A percentile compares a stretch with the other conserved stretches of the same genome.
These are phyloP conservation scores for Astragalus membranaceus DNA, from an alignment of 306 rosid species.

Conservation along the genomic window DNA sequence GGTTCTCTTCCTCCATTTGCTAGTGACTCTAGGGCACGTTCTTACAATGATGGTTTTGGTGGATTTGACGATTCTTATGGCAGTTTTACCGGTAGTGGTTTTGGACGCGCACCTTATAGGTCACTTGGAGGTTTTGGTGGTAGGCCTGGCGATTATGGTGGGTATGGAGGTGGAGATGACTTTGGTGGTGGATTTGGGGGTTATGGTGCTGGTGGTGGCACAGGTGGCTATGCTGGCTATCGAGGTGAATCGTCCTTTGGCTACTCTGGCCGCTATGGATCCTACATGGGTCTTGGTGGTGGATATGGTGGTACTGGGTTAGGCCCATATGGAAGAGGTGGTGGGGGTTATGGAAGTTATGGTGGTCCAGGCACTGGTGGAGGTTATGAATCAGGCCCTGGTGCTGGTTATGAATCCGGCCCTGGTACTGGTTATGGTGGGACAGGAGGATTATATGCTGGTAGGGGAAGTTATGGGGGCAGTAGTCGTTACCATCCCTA, in stretches of 20 bases:
- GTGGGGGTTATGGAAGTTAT: constrained; percentile 42
- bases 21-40: constrained; percentile 92
- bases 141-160: constrained; percentile 68
- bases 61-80: constrained; percentile 82
- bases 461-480: constrained; percentile 52
- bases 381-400: constrained; percentile 37
- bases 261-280: constrained; percentile 48
- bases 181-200: constrained; percentile 50
- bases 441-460: constrained; percentile 38
- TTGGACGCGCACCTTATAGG: constrained; percentile 83
- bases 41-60: constrained; percentile 77
- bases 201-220: constrained; percentile 32
- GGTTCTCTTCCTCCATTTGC: constrained; percentile 75
- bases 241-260: constrained; percentile 48
- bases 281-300: constrained; percentile 49
- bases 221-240: constrained; percentile 37
- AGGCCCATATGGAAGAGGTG: constrained; percentile 46
- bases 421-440: constrained; percentile 44
- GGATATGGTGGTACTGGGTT: constrained; percentile 45
- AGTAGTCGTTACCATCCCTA: constrained; percentile 55
- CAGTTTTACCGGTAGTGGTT: constrained; percentile 59
- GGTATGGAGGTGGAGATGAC: constrained; percentile 46
- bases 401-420: constrained; percentile 41
- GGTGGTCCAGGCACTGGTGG: constrained; percentile 40
- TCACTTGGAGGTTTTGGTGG: constrained; percentile 63